phyloP scores from a whole-genome alignment of 306 rosid genomes.

The Betula pendula region DNA sequence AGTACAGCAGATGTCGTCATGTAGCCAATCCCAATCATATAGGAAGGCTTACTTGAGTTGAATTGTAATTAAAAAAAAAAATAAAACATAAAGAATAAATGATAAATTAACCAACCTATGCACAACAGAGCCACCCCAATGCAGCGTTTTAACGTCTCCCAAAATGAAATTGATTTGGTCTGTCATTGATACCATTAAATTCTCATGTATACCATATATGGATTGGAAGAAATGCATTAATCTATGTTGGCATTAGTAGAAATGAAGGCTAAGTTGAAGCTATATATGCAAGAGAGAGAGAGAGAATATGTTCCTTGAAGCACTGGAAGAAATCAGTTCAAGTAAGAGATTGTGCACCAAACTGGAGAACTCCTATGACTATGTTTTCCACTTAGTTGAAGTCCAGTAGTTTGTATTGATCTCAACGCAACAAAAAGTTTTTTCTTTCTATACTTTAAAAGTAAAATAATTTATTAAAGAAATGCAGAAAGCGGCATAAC shows the following conservation, averaged over 20 bases:
- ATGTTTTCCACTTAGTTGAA: background rate
- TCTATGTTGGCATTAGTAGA: background rate
- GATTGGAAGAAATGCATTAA: background rate
- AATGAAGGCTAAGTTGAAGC: background rate
- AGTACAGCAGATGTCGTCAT: background rate
- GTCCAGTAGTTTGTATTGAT: background rate
- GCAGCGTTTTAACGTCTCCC: slow-evolving; percentile 72
- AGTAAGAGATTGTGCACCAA: background rate
- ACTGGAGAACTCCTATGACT: background rate
- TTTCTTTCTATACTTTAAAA: background rate
- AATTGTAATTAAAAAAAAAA: background rate
- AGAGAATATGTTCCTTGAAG: background rate
- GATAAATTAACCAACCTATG: slow-evolving; percentile 59
- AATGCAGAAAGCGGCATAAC: background rate
- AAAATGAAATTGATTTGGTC: slow-evolving; percentile 71
- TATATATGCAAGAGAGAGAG: background rate
- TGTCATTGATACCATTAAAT: slow-evolving; percentile 43
- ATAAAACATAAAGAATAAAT: slow-evolving; percentile 1
- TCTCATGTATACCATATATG: background rate
- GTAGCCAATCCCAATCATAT: background rate
- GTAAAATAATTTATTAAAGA: background rate
- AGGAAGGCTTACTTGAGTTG: background rate
- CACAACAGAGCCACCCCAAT: slow-evolving; percentile 55
- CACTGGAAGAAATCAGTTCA: background rate
- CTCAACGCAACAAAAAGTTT: background rate